Base-by-base conservation (phyloP, 768 basidiomycete genomes). In the Chiua virens region DNA sequence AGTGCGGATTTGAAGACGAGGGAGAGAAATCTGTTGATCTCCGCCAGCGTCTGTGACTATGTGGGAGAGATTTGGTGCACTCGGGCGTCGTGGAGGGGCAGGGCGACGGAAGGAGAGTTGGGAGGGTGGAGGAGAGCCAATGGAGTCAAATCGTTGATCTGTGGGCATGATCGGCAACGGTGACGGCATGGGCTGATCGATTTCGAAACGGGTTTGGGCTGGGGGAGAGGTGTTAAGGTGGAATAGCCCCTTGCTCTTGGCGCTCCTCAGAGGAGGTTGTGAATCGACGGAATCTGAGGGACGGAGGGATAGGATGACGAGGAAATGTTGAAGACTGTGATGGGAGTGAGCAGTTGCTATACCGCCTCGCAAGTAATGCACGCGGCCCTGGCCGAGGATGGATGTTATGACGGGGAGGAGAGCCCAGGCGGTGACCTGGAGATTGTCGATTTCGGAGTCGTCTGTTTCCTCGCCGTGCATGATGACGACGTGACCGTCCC, bases 401-500 rank as follows among this genome's bases (percentile, higher is more conserved):
- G 85, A 79, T 5, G 75, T 63, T 5, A 92, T 67, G 38, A 89
- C 75, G 23, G 79, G 75, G 21, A 91, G 75, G 32, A 92, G 75
- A 1, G 81, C 80, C 87, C 89, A 92, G 1, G 88, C 79, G 28
- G 83, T 80, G 37, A 73, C 66, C 49, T 80, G 76, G 17, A 74
- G 66, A 57, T 81, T 81, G 48, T 75, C 72, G 57, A 74, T 81
- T 59, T 88, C 83, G 48, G 78, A 79, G 48, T 77, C 72, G 64
- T 87, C 84, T 76, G 91, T 91, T 52, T 85, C 84, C 51, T 90
- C 86, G 58, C 86, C 86, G 61, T 88, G 89, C 14, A 94, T 73
- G 42, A 90, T 75, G 35, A 92, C 77, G 32, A 70, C 17, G 61
- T 85, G 77, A 11, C 89, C 87, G 59, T 91, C 83, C 88, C 89